Evolutionary conservation across 2,329 filamentous ascomycete species (phyloP).

Genomic region (Botrytis fabae): DNA sequence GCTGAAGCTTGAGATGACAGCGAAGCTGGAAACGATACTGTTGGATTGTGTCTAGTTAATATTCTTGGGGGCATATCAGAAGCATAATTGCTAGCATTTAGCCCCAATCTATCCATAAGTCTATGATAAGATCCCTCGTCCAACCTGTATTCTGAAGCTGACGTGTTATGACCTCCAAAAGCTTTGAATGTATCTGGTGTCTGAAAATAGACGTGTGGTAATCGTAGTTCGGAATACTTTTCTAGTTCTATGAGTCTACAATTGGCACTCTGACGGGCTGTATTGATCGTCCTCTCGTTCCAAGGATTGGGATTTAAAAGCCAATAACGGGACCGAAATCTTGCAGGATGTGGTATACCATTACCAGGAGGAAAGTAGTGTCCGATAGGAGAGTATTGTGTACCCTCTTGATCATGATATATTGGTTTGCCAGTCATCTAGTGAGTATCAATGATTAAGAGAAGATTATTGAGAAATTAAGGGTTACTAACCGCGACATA

Average conservation of each 20-base stretch:
- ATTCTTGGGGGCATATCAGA: neutral
- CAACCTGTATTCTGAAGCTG: neutral
- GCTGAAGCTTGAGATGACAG: neutral
- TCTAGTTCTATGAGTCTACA: neutral
- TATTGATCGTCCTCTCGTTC: neutral
- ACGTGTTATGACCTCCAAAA: neutral
- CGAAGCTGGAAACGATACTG: neutral
- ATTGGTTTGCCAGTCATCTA: neutral
- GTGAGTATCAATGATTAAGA: no score
- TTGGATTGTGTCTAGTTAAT: neutral
- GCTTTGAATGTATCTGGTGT: neutral
- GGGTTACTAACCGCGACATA: neutral
- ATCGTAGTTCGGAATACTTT: neutral
- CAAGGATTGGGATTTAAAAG: neutral
- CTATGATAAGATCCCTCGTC: constrained; percentile 13
- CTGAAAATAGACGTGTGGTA: neutral
- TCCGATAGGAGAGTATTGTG: neutral
- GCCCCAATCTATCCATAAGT: neutral
- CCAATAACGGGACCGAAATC: neutral
- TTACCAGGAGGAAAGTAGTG: neutral
- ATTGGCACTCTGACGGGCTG: neutral
- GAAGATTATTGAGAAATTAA: neutral
- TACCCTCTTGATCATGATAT: neutral
- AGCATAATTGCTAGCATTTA: neutral
- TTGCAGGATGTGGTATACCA: no score